phyloP scores from a whole-genome alignment of 73 alveolate genomes.

The Urostyla sp. region DNA sequence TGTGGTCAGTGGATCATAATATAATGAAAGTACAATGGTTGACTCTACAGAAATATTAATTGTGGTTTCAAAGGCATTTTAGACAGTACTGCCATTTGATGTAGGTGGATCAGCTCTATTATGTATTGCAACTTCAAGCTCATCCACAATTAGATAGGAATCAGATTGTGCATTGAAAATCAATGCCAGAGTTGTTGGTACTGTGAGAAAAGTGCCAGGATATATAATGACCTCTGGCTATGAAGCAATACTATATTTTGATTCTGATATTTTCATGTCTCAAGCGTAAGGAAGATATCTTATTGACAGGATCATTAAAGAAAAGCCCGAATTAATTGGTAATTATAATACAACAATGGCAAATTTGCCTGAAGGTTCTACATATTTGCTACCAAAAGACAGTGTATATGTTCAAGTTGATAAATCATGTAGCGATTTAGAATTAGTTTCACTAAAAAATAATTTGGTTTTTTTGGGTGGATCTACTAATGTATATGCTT shows the following conservation, averaged over 20 bases:
- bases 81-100: constrained; percentile 12
- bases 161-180: not conserved
- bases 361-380: not conserved
- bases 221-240: constrained; percentile 15
- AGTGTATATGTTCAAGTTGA: constrained; percentile 7
- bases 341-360: constrained; percentile 13
- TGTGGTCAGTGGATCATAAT: not conserved
- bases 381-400: constrained; percentile 27
- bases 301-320: not conserved
- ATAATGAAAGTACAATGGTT: not conserved
- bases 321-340: not conserved
- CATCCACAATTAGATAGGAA: not conserved
- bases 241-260: not conserved
- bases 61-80: constrained; percentile 44
- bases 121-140: not conserved
- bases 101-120: constrained; percentile 1
- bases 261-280: constrained; percentile 17
- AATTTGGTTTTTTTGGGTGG: constrained; percentile 14
- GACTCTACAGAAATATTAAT: constrained; percentile 1
- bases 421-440: not conserved
- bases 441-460: constrained; percentile 2
- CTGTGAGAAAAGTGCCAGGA: constrained; percentile 38
- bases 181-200: constrained; percentile 36
- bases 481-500: constrained; percentile 28
- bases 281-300: not conserved